Base-by-base conservation (phyloP, 164 flowering plant species). In the Warburgia ugandensis region DNA sequence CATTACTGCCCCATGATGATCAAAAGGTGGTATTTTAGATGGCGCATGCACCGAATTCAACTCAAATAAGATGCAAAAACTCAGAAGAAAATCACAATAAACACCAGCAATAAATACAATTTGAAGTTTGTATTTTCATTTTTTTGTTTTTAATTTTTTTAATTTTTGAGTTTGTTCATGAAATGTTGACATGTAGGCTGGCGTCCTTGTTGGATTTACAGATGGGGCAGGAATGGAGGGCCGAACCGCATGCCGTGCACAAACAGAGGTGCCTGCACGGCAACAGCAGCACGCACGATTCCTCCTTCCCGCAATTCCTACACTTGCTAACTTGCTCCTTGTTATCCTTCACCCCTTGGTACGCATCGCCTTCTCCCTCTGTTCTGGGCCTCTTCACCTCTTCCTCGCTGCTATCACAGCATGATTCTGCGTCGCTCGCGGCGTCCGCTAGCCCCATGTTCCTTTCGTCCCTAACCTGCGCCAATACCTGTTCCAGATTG, bases 181-280 rank as follows among this genome's bases (percentile, higher is more conserved):
- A 56, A 41, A 68, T 48, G 57, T 78, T 70, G 16, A 78, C 82
- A 67, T 71, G 73, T 11, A 82, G 66, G 39, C 69, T 79, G n/a
- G 59, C 77, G 45, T 52, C 62, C 65, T 65, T 76, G 60, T 50
- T 19, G 46, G 74, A 66, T 36, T 69, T 61, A 74, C 90, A 82
- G 32, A 82, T 50, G 26, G 86, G 90, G 64, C 89, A 82, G 37
- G 67, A 56, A 29, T 65, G 73, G 17, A 73, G 45, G 4, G 68
- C 35, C 16, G 80, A 62, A 8, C 71, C 83, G 50, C 89, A 82
- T 0, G 35, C 54, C 0, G 61, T 58, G 42, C 89, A 82, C 23
- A 82, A 58, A 45, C 86, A 79, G 13, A 82, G 66, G 37, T 82
- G 89, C 67, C 81, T 67, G 58, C 89, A 82, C 20, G 86, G 85